Evolutionary conservation across 2,329 filamentous ascomycete genomes (phyloP), one percentile per base, ranked within the genome.

Genomic region (Nigrospora sphaerica): DNA sequence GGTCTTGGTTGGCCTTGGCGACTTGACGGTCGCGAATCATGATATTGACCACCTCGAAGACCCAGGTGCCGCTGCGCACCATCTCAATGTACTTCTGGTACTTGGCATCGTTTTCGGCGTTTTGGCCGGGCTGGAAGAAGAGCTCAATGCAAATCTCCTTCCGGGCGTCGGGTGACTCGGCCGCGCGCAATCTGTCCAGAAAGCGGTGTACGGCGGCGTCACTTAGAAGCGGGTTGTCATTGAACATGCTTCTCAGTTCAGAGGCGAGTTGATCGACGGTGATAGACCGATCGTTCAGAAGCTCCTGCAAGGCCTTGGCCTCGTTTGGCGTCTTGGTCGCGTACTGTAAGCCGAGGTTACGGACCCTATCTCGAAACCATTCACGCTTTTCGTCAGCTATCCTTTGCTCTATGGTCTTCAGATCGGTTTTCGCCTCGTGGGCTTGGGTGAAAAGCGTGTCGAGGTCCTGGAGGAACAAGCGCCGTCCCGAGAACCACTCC

Each of bases 401-500:
- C 49, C 70, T 70, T 18, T 68, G 65, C 52, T 80, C 75, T 36
- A 81, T 70, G 16, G 57, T 61, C 37, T 65, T 62, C 12, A 78
- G 59, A 44, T 67, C 65, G n/a, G 65, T 56, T 39, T 68, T 67
- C 51, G 67, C 61, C 14, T 66, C 61, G 52, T 68, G 71, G 44
- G 71, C 74, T 43, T 73, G 70, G 6, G 71, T 59, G 50, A 81
- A 72, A 39, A 78, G 56, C 39, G 60, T 59, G 49, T 75, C 72
- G 12, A 81, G 64, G 46, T 75, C 73, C 44, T 68, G 63, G 18
- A 78, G 61, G 48, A 81, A 78, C 9, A 63, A 62, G 31, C 64
- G 64, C 32, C 75, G 64, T 39, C 69, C 67, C 3, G 71, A 65
- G 57, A 80, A 79, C 78, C 78, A 81, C 56, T 77, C 73, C 54